Percentiles rank a stretch among this genome's conserved stretches.
phyloP scores from a whole-genome alignment of 2,329 filamentous ascomycete species.

The Periconia digitata region DNA sequence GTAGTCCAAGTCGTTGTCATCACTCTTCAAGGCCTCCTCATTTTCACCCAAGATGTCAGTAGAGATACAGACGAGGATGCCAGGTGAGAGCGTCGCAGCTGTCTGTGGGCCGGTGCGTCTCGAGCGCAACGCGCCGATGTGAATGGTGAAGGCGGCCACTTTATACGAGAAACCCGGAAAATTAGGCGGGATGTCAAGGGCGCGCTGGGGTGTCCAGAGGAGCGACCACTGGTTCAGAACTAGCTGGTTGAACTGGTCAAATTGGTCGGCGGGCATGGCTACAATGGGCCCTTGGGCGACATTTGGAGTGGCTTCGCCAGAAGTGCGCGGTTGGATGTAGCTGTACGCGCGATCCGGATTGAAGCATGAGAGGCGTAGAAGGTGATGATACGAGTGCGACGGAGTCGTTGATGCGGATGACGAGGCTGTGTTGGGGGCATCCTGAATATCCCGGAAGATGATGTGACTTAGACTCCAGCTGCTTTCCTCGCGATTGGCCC shows the following conservation, averaged over 20 bases:
- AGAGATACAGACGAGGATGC: slow-evolving; percentile 32
- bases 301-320: no score
- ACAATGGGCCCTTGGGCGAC: slow-evolving; percentile 15
- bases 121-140: slow-evolving; percentile 30
- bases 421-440: slow-evolving; percentile 16
- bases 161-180: slow-evolving; percentile 21
- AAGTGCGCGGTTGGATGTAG: slow-evolving; percentile 18
- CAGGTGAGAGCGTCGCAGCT: slow-evolving; percentile 21
- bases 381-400: slow-evolving; percentile 33
- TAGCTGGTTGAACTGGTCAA: slow-evolving; percentile 19
- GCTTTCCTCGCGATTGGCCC: slow-evolving; percentile 18
- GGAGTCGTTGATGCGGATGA: no score
- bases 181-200: slow-evolving; percentile 15
- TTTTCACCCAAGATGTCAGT: no score
- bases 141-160: slow-evolving; percentile 26
- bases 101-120: slow-evolving; percentile 21
- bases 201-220: slow-evolving; percentile 31
- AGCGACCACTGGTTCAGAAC: slow-evolving; percentile 23
- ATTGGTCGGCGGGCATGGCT: slow-evolving; percentile 26
- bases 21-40: neutral
- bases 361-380: slow-evolving; percentile 30
- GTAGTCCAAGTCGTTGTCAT: neutral
- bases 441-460: slow-evolving; percentile 31
- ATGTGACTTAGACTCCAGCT: slow-evolving; percentile 37
- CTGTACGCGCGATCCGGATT: slow-evolving; percentile 23